These are phyloP conservation scores for Epichloe gansuensis DNA, from an alignment of 2,329 filamentous ascomycete genomes.

Conservation along the genomic window DNA sequence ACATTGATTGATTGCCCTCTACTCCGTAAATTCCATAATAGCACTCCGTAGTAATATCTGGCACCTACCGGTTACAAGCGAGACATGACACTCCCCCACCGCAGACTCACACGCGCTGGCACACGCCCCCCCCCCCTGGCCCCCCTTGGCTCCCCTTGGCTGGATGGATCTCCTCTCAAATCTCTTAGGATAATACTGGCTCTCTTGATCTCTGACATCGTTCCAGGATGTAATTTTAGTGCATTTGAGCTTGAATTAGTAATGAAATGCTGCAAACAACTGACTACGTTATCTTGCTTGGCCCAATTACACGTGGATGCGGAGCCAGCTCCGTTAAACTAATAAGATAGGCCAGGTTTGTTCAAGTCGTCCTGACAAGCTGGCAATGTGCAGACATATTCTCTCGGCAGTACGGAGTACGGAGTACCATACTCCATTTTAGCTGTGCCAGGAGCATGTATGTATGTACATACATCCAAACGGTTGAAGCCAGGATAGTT, in stretches of 20 bases:
- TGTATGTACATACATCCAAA: conserved; percentile 10
- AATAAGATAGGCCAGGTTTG: neutral
- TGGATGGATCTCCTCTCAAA: neutral
- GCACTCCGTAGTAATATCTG: too few relatives aligned
- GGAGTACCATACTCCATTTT: too few relatives aligned
- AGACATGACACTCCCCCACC: conserved; percentile 12
- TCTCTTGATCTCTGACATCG: neutral
- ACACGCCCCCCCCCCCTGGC: conserved; percentile 4
- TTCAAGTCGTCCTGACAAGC: neutral
- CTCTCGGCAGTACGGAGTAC: conserved; percentile 9
- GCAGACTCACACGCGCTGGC: conserved; percentile 1
- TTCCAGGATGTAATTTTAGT: neutral
- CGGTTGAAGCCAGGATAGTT: conserved; percentile 1
- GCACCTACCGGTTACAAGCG: conserved; percentile 9
- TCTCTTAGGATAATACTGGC: conserved; percentile 9
- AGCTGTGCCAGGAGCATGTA: conserved; percentile 12
- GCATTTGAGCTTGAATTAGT: neutral
- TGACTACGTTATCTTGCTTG: neutral
- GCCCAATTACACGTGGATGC: neutral
- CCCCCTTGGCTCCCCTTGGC: conserved; percentile 1
- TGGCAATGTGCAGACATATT: conserved; percentile 7
- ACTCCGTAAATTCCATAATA: neutral
- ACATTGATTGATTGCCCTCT: neutral
- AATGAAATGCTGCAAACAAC: neutral
- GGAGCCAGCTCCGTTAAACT: neutral